Base-by-base conservation (phyloP, 805 yeast species). In the Zygotorulaspora chibaensis region DNA sequence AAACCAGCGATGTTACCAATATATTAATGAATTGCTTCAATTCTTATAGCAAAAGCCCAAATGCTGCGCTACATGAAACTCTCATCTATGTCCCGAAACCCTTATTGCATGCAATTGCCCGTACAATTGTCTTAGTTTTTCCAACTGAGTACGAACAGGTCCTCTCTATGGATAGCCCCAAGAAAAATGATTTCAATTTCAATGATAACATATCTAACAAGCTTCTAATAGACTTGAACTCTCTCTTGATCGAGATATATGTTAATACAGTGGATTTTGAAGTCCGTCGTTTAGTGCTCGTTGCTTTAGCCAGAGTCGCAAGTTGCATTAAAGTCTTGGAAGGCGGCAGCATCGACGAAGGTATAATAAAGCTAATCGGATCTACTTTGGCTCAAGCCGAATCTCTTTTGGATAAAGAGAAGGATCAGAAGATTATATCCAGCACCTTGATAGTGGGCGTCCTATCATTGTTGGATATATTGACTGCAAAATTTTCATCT, bases 61-160 rank as follows among this genome's bases (percentile, higher is more conserved):
- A 48, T 4, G 59, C 67, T 7, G 58, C 79, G 1, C 69, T 87
- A 4, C 77, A 83, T 38, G 95, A 86, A 56, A 77, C 87, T 0
- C 63, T 88, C 33, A 83, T 87, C 80, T 77, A 82, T 43, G 77
- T 81, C 2, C 89, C 91, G 0, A 83, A 81, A 53, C 84, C 81
- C n/a, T 59, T 85, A 25, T 62, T 84, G 15, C 53, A 76, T 1
- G 69, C 78, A 11, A 69, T 83, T 15, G 64, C 87, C 15, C 73
- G 75, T 34, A 68, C 87, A 40, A 66, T 84, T 5, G 75, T 79
- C 2, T 70, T 76, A 27, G 51, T 86, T 2, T 62, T 87, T 15
- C 95, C 96, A 0, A 61, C 63, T 9, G 69, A 61, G 37, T 48
- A 52, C 12, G 57, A 54, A 43, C 56, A 49, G 25, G 36, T 52